These are phyloP conservation scores for Trichosporon faecale DNA, from an alignment of 1,284 basidiomycete species.

Conservation along the genomic window DNA sequence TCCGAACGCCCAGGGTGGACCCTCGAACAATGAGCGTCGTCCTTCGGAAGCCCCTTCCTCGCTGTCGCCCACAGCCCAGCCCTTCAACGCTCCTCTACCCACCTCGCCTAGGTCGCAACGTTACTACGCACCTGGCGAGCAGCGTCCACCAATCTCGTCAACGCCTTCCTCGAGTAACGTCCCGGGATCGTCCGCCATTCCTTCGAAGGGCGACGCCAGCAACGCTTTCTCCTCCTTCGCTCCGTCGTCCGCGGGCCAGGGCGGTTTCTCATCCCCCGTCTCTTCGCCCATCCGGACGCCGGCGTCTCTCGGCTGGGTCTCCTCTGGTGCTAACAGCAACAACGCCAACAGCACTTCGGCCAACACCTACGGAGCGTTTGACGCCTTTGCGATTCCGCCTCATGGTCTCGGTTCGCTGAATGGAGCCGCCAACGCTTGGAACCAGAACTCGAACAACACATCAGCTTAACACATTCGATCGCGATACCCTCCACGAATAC, in stretches of 20 bases:
- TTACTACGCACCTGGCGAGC: constrained; percentile 27
- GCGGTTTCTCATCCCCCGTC: constrained; percentile 36
- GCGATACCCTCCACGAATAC: constrained; percentile 10
- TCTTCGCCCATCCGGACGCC: constrained; percentile 44
- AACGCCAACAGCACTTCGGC: constrained; percentile 11
- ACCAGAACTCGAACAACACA: constrained; percentile 20
- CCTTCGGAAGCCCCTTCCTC: constrained; percentile 27
- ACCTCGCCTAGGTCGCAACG: constrained; percentile 41
- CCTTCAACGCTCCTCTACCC: constrained; percentile 40
- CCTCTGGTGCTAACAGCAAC: constrained; percentile 15
- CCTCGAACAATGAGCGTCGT: constrained; percentile 10
- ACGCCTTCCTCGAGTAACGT: background rate
- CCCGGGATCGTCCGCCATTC: background rate
- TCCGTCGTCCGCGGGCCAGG: constrained; percentile 16
- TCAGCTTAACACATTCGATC: constrained; percentile 1
- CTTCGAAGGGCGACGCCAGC: constrained; percentile 13
- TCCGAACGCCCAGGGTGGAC: constrained; percentile 14
- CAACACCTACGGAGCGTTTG: constrained; percentile 21
- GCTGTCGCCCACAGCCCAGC: constrained; percentile 47
- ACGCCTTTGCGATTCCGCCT: constrained; percentile 26
- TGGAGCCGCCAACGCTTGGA: constrained; percentile 42
- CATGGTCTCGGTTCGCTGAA: constrained; percentile 28
- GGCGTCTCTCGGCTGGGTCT: constrained; percentile 40
- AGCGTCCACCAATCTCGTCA: constrained; percentile 10
- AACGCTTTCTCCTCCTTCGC: constrained; percentile 22